Base-by-base conservation (phyloP, 495 filamentous ascomycete species). In the Patellaria atrata region DNA sequence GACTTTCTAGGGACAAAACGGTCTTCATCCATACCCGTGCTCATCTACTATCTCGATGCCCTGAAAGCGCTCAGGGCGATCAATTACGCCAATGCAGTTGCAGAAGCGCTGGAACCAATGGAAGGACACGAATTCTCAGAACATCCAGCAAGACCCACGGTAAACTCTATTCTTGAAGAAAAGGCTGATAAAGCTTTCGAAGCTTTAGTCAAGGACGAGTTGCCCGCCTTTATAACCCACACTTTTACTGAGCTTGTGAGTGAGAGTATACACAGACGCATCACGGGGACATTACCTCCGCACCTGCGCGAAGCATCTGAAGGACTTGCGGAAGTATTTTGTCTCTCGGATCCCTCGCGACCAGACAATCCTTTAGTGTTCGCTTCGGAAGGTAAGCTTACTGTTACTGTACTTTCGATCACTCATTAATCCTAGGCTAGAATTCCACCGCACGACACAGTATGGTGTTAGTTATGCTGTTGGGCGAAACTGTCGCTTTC, bases 281-380 rank as follows among this genome's bases (percentile, higher is more conserved):
- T 79, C 30, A 67, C 66, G 1, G 68, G 69, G 19, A 71, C 64
- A 1, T 50, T 73, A 18, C 61, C 70, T 15, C 45, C 57, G 3
- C 50, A 67, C 59, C 62, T 68, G 22, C 60, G 55, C 35, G 68
- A 62, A 44, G 60, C 75, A 8, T 74, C 75, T 2, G 77, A 83
- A 48, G 78, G 79, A 3, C 44, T 85, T 29, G 77, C 75, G 0
- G 78, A 84, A 47, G 76, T 78, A 0, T 85, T 83, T 44, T 82
- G 78, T 50, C 54, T 84, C 41, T 79, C 77, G 5, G 80, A 86
- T 56, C 79, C 80, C 5, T 73, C 73, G 15, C 59, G 76, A 40
- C 61, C 66, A 4, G 80, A 79, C 46, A 82, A 83, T 54, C 80
- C 79, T 1, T 76, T 87, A 37, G 67, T 85, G 3, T 83, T 84